Percentiles rank a stretch among this genome's conserved stretches.
phyloP scores from a whole-genome alignment of 1,284 basidiomycete species.

The Afroboletus lepidellus region DNA sequence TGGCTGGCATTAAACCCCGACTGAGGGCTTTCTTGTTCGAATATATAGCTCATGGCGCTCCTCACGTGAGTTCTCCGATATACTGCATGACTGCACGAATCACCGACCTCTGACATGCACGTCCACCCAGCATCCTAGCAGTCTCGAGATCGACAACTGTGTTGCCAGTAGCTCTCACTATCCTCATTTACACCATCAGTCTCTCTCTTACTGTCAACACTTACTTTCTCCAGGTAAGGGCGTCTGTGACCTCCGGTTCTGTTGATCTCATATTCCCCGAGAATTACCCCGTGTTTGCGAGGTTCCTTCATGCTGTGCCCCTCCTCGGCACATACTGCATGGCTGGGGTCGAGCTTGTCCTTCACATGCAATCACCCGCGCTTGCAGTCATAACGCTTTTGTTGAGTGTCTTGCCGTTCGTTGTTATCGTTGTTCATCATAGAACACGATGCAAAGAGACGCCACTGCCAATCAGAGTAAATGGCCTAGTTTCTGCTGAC shows the following conservation, averaged over 20 bases:
- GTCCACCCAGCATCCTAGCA: too few species aligned
- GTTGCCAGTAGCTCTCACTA: slow-evolving; percentile 8
- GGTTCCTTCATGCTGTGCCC: slow-evolving; percentile 21
- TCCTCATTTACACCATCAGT: slow-evolving; percentile 23
- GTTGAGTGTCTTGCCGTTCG: slow-evolving; percentile 11
- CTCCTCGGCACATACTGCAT: slow-evolving; percentile 13
- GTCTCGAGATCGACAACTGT: slow-evolving; percentile 10
- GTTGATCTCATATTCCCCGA: neutral
- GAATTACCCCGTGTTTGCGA: slow-evolving; percentile 15
- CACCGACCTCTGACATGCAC: too few species aligned
- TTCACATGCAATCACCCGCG: slow-evolving; percentile 5
- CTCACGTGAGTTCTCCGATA: too few species aligned
- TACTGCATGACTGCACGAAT: too few species aligned
- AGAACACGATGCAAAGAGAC: too few species aligned
- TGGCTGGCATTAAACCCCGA: too few species aligned
- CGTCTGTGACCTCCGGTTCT: too few species aligned
- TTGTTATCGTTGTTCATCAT: too few species aligned
- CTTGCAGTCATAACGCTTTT: slow-evolving; percentile 6
- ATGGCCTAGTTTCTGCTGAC: too few species aligned
- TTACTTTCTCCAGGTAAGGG: slow-evolving; percentile 8
- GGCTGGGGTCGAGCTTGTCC: slow-evolving; percentile 14
- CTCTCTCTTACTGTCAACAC: slow-evolving; percentile 16
- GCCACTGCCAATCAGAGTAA: too few species aligned
- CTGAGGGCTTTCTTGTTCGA: too few species aligned
- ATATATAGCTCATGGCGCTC: too few species aligned